Base-by-base conservation (phyloP, 768 basidiomycete genomes). In the Phaeotremella fagi region DNA sequence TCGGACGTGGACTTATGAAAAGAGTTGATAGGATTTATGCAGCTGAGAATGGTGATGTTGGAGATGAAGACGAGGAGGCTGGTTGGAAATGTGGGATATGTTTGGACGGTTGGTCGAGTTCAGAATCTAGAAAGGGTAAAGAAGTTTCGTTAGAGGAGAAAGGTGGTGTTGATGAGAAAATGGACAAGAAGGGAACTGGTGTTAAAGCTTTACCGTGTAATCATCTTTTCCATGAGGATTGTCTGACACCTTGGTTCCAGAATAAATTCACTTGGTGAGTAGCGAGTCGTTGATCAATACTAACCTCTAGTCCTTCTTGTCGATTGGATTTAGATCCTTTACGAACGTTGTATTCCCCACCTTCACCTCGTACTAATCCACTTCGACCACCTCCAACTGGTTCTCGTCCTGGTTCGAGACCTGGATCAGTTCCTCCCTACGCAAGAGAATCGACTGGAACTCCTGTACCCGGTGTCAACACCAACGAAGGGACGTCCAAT, bases 41-140 rank as follows among this genome's bases (percentile, higher is more conserved):
- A 3, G 68, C 68, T 1, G 62, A 66, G 37, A 36, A 54, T 31
- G 45, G 12, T 11, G 43, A 24, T 25, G 58, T 58, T 15, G 50
- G 20, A 2, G 52, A 36, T 20, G 50, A 37, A 24, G 53, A 52
- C 14, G 65, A 63, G 2, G 61, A 60, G 25, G 46, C 48, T 42
- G 68, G 64, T 3, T 70, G 68, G 68, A 67, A 70, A 20, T 70
- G 68, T 38, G 65, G 63, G 2, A 54, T 70, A 7, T 70, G 68
- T 49, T 51, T 70, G 3, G 65, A 70, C 22, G 65, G 68, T 9
- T 4, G 48, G 18, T 45, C 55, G 4, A n/a, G 38, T 9, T 35
- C 33, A 35, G 28, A 14, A 18, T 31, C 23, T 5, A 23, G 31
- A 27, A 24, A 47, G 16, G 48, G n/a, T n/a, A n/a, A n/a, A n/a